Evolutionary conservation across 306 rosid species (phyloP).

Genomic region (Parietaria judaica): DNA sequence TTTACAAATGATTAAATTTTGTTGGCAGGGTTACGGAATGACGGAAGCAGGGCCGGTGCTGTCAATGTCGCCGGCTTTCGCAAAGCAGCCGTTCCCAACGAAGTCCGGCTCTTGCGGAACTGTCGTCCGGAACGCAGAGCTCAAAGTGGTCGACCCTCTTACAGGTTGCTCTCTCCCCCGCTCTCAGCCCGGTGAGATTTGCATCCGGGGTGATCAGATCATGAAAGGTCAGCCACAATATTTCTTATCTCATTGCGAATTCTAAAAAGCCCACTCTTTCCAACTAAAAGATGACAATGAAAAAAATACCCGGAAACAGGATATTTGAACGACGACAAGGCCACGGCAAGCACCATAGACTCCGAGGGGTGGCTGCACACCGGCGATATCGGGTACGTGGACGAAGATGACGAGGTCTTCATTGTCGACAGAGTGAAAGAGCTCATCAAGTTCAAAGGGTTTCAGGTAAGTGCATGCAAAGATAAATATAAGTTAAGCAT

Average conservation of each 20-base stretch:
- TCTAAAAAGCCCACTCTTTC: too few relatives aligned
- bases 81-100: slow-evolving; percentile 49
- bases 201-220: slow-evolving; percentile 68
- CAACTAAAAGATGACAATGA: too few relatives aligned
- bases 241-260: not conserved
- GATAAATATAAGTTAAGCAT: too few relatives aligned
- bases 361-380: slow-evolving; percentile 85
- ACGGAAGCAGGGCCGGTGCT: slow-evolving; percentile 94
- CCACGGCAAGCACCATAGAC: slow-evolving; percentile 63
- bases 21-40: slow-evolving; percentile 78
- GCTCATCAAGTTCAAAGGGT: slow-evolving; percentile 88
- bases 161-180: slow-evolving; percentile 53
- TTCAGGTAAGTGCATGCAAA: slow-evolving; percentile 74
- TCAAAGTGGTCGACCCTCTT: slow-evolving; percentile 57
- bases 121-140: slow-evolving; percentile 73
- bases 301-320: slow-evolving; percentile 25
- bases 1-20: too few relatives aligned
- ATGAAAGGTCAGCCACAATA: slow-evolving; percentile 50
- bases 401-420: slow-evolving; percentile 69
- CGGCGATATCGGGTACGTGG: slow-evolving; percentile 78
- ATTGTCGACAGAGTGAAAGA: slow-evolving; percentile 84
- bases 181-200: slow-evolving; percentile 76
- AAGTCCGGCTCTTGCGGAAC: slow-evolving; percentile 83
- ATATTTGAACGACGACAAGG: slow-evolving; percentile 52
- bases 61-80: slow-evolving; percentile 64